Conservation (phyloP, 1,284 basidiomycete species). For the Mycena sp. region DNA sequence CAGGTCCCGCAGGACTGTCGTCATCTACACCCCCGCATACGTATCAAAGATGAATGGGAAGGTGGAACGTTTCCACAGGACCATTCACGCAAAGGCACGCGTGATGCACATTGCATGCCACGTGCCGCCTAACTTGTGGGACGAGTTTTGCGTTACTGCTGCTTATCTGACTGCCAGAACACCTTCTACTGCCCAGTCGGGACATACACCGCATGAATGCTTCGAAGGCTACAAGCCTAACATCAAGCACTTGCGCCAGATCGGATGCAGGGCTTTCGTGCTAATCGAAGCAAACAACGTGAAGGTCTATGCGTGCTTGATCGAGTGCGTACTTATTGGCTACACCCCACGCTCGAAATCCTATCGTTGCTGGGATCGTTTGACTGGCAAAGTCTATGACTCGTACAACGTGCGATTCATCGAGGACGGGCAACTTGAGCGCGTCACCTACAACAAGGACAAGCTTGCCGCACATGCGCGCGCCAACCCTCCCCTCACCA, state of each 20-base stretch:
- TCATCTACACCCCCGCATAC: constrained; percentile 29
- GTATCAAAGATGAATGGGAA: constrained; percentile 37
- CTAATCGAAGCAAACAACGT: constrained; percentile 30
- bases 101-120: too few species aligned
- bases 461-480: constrained; percentile 36
- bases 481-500: constrained; percentile 24
- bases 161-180: too few species aligned
- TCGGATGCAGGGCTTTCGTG: constrained; percentile 36
- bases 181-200: too few species aligned
- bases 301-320: constrained; percentile 22
- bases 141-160: too few species aligned
- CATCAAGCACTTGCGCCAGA: too few species aligned
- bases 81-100: constrained; percentile 19
- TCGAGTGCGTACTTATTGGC: constrained; percentile 39
- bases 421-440: too few species aligned
- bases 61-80: constrained; percentile 33
- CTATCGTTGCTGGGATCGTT: too few species aligned
- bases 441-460: too few species aligned
- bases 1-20: constrained; percentile 26
- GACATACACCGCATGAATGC: constrained; percentile 33
- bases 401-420: too few species aligned
- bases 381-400: too few species aligned
- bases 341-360: too few species aligned
- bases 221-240: constrained; percentile 35
- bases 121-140: too few species aligned